These are phyloP conservation scores for Pseudogymnoascus sp. DNA, from an alignment of 2,329 filamentous ascomycete species.

Conservation along the genomic window DNA sequence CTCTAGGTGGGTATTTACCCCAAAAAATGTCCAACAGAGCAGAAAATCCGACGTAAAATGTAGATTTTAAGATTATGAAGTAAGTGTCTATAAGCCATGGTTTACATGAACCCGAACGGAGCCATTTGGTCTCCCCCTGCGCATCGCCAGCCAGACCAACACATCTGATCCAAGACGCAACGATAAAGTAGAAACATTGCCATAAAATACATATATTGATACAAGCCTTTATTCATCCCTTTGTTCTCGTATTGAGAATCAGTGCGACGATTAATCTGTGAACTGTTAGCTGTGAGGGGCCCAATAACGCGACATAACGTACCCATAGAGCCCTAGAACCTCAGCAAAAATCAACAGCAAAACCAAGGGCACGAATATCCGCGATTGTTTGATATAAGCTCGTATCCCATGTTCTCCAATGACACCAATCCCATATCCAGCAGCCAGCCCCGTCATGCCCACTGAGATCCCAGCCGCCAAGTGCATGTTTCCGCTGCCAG, in stretches of 20 bases:
- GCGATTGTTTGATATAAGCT: neutral
- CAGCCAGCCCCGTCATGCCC: neutral
- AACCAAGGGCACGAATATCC: constrained; percentile 6
- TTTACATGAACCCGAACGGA: neutral
- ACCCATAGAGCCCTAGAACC: neutral
- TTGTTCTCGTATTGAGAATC: neutral
- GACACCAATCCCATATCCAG: constrained; percentile 4
- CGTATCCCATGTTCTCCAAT: constrained; percentile 3
- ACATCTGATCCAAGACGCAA: neutral
- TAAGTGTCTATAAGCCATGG: neutral
- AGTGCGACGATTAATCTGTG: neutral
- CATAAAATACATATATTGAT: neutral
- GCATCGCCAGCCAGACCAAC: neutral
- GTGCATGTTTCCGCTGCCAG: constrained; percentile 2
- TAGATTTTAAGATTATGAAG: neutral
- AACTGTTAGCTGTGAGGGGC: neutral
- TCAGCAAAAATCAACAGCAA: neutral
- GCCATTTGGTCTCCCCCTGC: neutral
- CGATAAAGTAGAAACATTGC: neutral
- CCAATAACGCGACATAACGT: neutral
- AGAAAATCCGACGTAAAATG: neutral
- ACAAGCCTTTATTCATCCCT: neutral
- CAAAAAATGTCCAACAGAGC: neutral
- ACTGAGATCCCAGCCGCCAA: neutral
- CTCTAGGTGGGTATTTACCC: neutral